A percentile compares a stretch with the other conserved stretches of the same genome.
phyloP scores from a whole-genome alignment of 306 rosid genomes.

The Vigna trinervia region DNA sequence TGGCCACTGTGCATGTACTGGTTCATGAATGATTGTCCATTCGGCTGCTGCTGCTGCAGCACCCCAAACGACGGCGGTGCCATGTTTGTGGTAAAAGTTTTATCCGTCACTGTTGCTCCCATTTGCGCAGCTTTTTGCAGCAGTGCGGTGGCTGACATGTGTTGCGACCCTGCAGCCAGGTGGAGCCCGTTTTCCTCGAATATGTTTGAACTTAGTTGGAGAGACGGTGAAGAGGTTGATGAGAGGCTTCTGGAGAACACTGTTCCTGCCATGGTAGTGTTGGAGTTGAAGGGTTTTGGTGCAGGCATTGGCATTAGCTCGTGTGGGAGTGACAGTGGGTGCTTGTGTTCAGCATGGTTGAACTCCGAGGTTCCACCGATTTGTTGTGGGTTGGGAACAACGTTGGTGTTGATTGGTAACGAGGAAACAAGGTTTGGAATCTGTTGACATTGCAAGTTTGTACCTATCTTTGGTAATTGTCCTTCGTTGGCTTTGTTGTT shows the following conservation, averaged over 20 bases:
- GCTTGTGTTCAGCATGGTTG: slow-evolving; percentile 44
- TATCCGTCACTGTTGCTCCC: slow-evolving; percentile 60
- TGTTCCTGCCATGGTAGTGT: slow-evolving; percentile 23
- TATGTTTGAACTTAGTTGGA: slow-evolving; percentile 46
- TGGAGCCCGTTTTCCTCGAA: slow-evolving; percentile 51
- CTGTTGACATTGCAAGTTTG: slow-evolving; percentile 49
- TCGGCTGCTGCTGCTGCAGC: slow-evolving; percentile 41
- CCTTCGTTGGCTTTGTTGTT: slow-evolving; percentile 61
- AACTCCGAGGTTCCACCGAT: slow-evolving; percentile 45
- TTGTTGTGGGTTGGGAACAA: slow-evolving; percentile 42
- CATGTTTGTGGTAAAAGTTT: slow-evolving; percentile 51
- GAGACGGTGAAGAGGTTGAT: slow-evolving; percentile 46
- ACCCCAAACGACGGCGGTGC: slow-evolving; percentile 60
- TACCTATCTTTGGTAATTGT: slow-evolving; percentile 43
- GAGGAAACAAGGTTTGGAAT: slow-evolving; percentile 58
- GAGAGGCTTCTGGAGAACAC: slow-evolving; percentile 43
- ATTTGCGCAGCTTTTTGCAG: slow-evolving; percentile 87
- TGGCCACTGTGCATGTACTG: slow-evolving; percentile 49
- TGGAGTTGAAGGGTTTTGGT: slow-evolving; percentile 46
- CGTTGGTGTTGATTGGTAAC: slow-evolving; percentile 42
- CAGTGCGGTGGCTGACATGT: slow-evolving; percentile 83
- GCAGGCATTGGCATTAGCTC: slow-evolving; percentile 47
- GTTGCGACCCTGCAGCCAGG: slow-evolving; percentile 41
- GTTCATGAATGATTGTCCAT: slow-evolving; percentile 48
- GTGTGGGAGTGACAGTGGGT: slow-evolving; percentile 50